These are phyloP conservation scores for Clausena lansium DNA, from an alignment of 345 rosid genomes.

Conservation along the genomic window DNA sequence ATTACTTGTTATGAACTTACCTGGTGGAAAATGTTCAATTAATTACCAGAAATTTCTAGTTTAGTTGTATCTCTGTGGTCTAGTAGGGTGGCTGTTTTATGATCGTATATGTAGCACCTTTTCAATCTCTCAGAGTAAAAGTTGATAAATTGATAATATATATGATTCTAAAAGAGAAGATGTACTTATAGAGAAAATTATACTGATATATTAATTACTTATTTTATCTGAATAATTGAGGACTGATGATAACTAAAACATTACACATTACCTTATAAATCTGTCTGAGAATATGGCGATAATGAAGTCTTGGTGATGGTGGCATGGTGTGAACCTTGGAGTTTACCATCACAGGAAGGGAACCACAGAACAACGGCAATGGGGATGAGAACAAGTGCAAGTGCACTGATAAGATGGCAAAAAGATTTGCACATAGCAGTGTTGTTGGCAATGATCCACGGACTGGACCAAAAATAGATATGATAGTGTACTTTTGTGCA, in stretches of 20 bases:
- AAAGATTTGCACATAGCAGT: not conserved
- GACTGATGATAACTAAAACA: not conserved
- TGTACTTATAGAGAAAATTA: not conserved
- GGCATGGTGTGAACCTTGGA: not conserved
- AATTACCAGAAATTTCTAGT: not conserved
- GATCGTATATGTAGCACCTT: not conserved
- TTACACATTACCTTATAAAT: not conserved
- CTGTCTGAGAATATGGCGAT: not conserved
- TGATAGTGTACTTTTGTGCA: not conserved
- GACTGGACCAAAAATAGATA: not conserved
- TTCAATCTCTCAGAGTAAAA: not conserved
- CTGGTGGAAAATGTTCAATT: not conserved
- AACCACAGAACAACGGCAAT: not conserved
- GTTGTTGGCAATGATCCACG: not conserved
- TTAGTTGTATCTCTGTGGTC: not conserved
- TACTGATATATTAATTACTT: not conserved
- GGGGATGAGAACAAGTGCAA: not conserved
- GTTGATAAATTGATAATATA: not conserved
- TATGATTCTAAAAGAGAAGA: not conserved
- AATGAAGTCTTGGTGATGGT: not conserved
- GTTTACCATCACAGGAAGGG: not conserved
- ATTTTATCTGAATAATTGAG: not conserved
- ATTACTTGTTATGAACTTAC: not conserved
- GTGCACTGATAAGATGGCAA: not conserved
- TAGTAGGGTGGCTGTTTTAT: not conserved